Evolutionary conservation across 2,329 filamentous ascomycete genomes (phyloP).

Genomic region (Epichloe sp.): DNA sequence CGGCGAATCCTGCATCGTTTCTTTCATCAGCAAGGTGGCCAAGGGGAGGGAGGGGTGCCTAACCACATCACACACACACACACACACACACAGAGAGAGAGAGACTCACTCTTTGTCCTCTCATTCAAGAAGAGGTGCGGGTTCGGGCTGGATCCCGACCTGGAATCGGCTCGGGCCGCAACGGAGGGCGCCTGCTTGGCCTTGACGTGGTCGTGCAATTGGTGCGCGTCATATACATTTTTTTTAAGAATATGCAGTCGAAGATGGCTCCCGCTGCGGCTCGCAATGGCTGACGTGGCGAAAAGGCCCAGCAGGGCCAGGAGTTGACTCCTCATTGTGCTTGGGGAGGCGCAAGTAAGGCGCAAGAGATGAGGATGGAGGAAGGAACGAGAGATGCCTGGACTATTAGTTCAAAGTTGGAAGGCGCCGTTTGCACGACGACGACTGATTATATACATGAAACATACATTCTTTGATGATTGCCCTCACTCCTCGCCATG

Average conservation of each 20-base stretch:
- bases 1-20: conserved; percentile 33
- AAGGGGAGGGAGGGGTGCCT: no score
- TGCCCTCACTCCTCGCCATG: no score
- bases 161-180: background rate
- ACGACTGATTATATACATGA: no score
- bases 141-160: background rate
- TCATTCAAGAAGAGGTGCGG: conserved; percentile 7
- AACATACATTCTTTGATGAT: no score
- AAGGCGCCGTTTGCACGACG: no score
- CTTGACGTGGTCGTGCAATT: background rate
- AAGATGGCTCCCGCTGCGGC: background rate
- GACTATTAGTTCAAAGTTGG: no score
- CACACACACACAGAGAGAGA: no score
- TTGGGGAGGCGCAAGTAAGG: background rate
- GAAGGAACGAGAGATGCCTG: no score
- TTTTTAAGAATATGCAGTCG: background rate
- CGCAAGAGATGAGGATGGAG: background rate
- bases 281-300: background rate
- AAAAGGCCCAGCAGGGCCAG: conserved; percentile 2
- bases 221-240: background rate
- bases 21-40: no score
- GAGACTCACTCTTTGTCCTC: conserved; percentile 9
- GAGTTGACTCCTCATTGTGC: background rate
- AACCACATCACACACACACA: no score
- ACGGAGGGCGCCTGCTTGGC: background rate